phyloP scores from a whole-genome alignment of 352 stramenopile genomes.

The Globisporangium middletonii region DNA sequence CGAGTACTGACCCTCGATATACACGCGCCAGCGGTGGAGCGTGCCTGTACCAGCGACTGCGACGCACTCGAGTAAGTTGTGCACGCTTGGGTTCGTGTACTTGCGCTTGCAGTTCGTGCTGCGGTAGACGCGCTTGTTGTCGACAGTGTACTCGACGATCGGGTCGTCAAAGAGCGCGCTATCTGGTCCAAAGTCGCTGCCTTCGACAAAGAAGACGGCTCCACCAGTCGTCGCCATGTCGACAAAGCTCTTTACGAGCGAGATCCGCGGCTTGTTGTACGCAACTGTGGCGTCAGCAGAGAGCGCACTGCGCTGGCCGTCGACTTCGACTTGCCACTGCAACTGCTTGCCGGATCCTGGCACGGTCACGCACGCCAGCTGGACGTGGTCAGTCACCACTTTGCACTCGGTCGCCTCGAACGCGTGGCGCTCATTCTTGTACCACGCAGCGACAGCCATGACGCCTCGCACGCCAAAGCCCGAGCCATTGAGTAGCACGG shows the following conservation, averaged over 20 bases:
- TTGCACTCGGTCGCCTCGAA: conserved; percentile 39
- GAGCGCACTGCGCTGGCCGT: conserved; percentile 22
- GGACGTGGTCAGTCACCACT: conserved; percentile 30
- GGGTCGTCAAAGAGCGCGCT: conserved; percentile 36
- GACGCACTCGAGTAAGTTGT: conserved; percentile 48
- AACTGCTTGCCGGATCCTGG: conserved; percentile 31
- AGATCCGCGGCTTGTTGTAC: conserved; percentile 32
- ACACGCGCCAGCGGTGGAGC: conserved; percentile 36
- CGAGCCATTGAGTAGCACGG: conserved; percentile 31
- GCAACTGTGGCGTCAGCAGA: conserved; percentile 9
- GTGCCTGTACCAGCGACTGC: conserved; percentile 39
- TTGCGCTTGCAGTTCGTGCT: conserved; percentile 50
- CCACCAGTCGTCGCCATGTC: conserved; percentile 38
- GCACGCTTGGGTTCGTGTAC: conserved; percentile 28
- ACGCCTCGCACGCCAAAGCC: conserved; percentile 37
- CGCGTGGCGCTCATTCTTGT: conserved; percentile 31
- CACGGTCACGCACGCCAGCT: conserved; percentile 27
- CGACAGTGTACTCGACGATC: conserved; percentile 43
- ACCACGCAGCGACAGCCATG: conserved; percentile 23
- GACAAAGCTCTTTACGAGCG: conserved; percentile 32
- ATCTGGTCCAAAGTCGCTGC: conserved; percentile 45
- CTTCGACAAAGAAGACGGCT: conserved; percentile 41
- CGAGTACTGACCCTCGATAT: conserved; percentile 31
- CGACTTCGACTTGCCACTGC: conserved; percentile 31
- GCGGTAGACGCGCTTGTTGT: conserved; percentile 23